Base-by-base conservation (phyloP, 208 protist genomes). In the Leishmania tarentolae region DNA sequence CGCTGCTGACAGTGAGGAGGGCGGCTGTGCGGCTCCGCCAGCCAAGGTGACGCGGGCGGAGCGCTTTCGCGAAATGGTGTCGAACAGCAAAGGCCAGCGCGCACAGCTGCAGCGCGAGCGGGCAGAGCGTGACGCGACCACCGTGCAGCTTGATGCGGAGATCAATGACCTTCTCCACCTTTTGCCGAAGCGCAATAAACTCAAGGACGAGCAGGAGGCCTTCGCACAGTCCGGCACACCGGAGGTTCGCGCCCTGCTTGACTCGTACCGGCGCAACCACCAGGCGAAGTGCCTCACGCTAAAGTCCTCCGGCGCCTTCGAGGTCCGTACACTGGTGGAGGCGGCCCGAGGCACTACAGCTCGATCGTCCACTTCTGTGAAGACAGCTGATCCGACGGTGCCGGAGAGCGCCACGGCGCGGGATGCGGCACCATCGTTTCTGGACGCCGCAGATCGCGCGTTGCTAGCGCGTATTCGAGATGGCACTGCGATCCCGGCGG, bases 141-240 rank as follows among this genome's bases (percentile, higher is more conserved):
- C 92, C 17, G 83, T 80, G 24, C 90, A 88, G 35, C 83, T 97
- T 56, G 94, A 97, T 68, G 84, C 82, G 59, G 92, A 89, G 76
- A 91, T 97, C 79, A 90, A 92, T 72, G 61, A 40, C 4, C 85
- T 97, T 37, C 79, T 92, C 75, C 94, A 95, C 78, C 83, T 97
- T 6, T 79, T 97, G 56, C 87, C 90, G 44, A 85, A 80, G 42
- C 89, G 94, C 19, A 86, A 95, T 75, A 92, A 90, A 56, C 75
- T 81, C 40, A 75, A 87, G 75, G 92, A 97, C 85, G 92, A 94
- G 78, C 84, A 78, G 76, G 86, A 88, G 47, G 87, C 82, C 7
- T 95, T 97, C 68, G 74, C 83, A 59, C 75, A 75, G 42, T 85
- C 81, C 31, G 92, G 92, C 56, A 95, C 86, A 13, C 86, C 92